Conservation (phyloP, 306 rosid genomes). For the Geum urbanum region DNA sequence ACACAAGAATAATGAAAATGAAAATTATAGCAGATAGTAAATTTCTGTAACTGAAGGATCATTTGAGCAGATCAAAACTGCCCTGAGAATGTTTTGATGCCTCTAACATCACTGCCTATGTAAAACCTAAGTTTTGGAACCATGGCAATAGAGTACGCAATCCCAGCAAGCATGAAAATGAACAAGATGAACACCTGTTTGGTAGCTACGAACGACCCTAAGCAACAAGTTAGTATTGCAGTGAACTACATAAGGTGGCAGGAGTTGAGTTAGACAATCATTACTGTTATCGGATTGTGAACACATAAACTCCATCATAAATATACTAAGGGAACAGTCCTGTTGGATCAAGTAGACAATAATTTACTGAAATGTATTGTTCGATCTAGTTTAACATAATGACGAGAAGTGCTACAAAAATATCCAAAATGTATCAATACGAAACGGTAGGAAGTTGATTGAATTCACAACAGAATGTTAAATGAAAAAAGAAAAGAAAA, state of each 20-base stretch:
- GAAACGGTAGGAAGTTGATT: not conserved
- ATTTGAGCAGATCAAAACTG: not conserved
- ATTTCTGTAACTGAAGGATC: not conserved
- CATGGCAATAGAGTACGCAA: not conserved
- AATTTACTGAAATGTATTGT: not conserved
- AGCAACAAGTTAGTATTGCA: not conserved
- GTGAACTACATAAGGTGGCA: not conserved
- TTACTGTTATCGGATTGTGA: not conserved
- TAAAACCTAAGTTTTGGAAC: not conserved
- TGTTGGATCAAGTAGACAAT: not conserved
- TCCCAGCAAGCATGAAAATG: not conserved
- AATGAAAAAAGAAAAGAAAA: not conserved
- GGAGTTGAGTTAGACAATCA: not conserved
- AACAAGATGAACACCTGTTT: not conserved
- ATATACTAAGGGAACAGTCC: not conserved
- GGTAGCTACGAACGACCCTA: not conserved
- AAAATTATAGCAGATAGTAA: not conserved
- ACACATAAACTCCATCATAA: not conserved
- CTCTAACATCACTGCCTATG: not conserved
- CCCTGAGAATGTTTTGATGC: not conserved
- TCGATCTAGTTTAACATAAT: not conserved
- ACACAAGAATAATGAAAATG: not conserved
- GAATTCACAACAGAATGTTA: not conserved
- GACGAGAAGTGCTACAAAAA: not conserved
- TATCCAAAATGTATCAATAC: not conserved